Evolutionary conservation across 495 filamentous ascomycete species (phyloP), one percentile per base, ranked within the genome.

Genomic region (Aspergillus diversus): DNA sequence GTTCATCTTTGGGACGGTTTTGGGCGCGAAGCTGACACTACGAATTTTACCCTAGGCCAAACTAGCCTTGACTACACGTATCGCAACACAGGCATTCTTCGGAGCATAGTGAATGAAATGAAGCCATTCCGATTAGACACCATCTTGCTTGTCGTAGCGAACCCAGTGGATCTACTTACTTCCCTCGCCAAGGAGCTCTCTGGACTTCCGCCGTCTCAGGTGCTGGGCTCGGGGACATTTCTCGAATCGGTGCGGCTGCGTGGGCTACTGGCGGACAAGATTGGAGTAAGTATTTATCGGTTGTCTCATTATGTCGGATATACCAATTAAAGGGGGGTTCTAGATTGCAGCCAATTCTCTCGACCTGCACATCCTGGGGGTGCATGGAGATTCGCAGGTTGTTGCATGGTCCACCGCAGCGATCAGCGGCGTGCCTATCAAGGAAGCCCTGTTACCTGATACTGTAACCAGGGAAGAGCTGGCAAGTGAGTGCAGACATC

Each of bases 151-250:
- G 59, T 81, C 12, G 79, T 81, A 4, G 70, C 80, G 8, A 81
- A 83, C 69, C 80, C 80, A 0, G 78, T 83, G 50, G 80, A 83
- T 66, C 67, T 81, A 2, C 66, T 81, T n/a, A 81, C 80, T 13
- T 69, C 72, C 27, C 66, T 79, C 16, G 76, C 74, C 0, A 70
- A 70, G 16, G 63, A 73, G 50, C 43, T 78, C 4, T 71, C 71
- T 1, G 73, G 77, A 2, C 69, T 81, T 0, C 77, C 78, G 0
- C 59, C 57, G 7, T 56, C 50, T 4, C 78, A 79, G 57, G 78
- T 81, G 21, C 46, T 81, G 21, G 79, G 79, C 4, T 71, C 73
- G 8, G 79, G 79, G 11, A 80, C 78, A 0, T 71, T 72, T 55
- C 69, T 80, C 4, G 76, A 80, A 56, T 75, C 77, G 1, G 71